A percentile compares a stretch with the other conserved stretches of the same genome.
Conservation (phyloP, 2,329 filamentous ascomycete species). For the Parafenestella ontariensis region DNA sequence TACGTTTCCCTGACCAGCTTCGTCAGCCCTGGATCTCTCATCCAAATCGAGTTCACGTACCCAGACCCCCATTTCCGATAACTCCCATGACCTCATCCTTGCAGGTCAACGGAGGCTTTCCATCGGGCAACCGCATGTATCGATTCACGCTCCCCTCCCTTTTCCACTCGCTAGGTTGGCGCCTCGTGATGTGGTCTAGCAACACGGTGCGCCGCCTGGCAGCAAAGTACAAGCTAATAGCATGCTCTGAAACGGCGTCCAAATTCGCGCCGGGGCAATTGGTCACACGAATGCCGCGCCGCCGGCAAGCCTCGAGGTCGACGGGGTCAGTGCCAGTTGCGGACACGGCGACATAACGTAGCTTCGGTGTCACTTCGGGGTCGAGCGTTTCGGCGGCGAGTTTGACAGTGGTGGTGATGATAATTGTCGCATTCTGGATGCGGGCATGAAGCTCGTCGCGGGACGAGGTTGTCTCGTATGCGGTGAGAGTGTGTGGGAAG, state of each 20-base stretch:
- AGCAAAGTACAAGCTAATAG: slow-evolving; percentile 59
- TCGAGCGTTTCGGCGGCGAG: slow-evolving; percentile 52
- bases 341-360: slow-evolving; percentile 55
- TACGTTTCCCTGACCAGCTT: slow-evolving; percentile 47
- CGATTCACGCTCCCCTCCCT: slow-evolving; percentile 44
- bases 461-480: slow-evolving; percentile 43
- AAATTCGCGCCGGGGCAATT: slow-evolving; percentile 58
- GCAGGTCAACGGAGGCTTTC: slow-evolving; percentile 54
- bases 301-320: slow-evolving; percentile 53
- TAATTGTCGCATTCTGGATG: slow-evolving; percentile 56
- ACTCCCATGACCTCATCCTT: slow-evolving; percentile 59
- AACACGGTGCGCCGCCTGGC: slow-evolving; percentile 52
- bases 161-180: slow-evolving; percentile 51
- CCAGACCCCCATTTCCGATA: slow-evolving; percentile 59
- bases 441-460: slow-evolving; percentile 47
- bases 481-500: slow-evolving; percentile 53
- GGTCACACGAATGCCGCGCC: slow-evolving; percentile 54
- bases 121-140: slow-evolving; percentile 42
- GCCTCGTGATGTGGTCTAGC: slow-evolving; percentile 32
- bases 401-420: slow-evolving; percentile 52
- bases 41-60: slow-evolving; percentile 32
- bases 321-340: slow-evolving; percentile 58
- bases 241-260: slow-evolving; percentile 59
- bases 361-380: slow-evolving; percentile 48
- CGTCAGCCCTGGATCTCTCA: slow-evolving; percentile 17